Percentiles rank a stretch among this genome's conserved stretches.
Conservation (phyloP, 1,284 basidiomycete genomes). For the Pholiota adiposa region DNA sequence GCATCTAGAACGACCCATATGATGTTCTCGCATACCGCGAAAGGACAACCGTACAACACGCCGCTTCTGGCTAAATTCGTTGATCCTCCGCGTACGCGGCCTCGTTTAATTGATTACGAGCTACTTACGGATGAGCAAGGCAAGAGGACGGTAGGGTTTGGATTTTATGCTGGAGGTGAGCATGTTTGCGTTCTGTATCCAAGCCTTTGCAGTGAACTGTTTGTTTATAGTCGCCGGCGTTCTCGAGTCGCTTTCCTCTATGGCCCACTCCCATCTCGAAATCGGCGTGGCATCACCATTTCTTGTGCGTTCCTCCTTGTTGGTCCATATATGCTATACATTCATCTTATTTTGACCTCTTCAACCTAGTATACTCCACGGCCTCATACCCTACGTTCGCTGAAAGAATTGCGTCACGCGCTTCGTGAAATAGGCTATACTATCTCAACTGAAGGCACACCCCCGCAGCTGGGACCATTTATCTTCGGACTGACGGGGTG, state of each 20-base stretch:
- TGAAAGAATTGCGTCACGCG: constrained; percentile 61
- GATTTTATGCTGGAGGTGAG: constrained; percentile 87
- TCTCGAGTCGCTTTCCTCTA: constrained; percentile 78
- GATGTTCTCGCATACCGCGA: constrained; percentile 92
- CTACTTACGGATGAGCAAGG: constrained; percentile 69
- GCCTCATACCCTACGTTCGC: constrained; percentile 72
- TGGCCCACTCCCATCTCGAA: constrained; percentile 79
- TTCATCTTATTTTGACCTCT: background rate
- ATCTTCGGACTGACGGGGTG: constrained; percentile 87
- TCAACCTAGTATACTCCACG: constrained; percentile 71
- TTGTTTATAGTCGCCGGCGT: constrained; percentile 72
- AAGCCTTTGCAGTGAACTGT: background rate
- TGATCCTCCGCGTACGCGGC: constrained; percentile 6
- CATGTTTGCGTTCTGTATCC: constrained; percentile 11
- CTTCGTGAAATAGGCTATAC: constrained; percentile 63
- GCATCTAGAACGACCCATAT: constrained; percentile 55
- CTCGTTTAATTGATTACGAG: constrained; percentile 85
- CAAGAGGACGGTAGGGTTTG: constrained; percentile 77
- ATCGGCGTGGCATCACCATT: constrained; percentile 83
- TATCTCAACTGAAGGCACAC: constrained; percentile 65
- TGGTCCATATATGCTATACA: constrained; percentile 3
- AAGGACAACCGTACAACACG: constrained; percentile 87
- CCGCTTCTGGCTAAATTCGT: constrained; percentile 75
- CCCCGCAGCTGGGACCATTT: constrained; percentile 70
- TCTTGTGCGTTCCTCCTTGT: constrained; percentile 54